Percentiles rank a stretch among this genome's conserved stretches.
phyloP scores from a whole-genome alignment of 495 filamentous ascomycete species.

The Durotheca rogersii region DNA sequence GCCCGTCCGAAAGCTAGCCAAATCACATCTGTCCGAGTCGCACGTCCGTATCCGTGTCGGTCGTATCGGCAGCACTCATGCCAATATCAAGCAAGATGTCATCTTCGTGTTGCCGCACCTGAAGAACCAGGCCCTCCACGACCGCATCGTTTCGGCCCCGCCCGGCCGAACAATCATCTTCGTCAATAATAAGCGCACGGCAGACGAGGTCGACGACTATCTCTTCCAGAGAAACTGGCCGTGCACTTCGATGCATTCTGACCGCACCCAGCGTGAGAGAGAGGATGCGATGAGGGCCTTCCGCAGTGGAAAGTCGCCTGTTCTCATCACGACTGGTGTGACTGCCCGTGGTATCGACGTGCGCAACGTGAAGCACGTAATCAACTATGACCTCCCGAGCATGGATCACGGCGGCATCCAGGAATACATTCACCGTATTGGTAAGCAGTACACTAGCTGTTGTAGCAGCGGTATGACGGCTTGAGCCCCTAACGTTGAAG shows the following conservation, averaged over 20 bases:
- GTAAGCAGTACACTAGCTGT: too few relatives aligned
- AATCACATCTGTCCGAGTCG: slow-evolving; percentile 66
- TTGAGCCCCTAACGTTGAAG: too few relatives aligned
- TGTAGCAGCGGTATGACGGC: too few relatives aligned
- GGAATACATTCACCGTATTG: slow-evolving; percentile 94
- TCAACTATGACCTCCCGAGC: slow-evolving; percentile 87
- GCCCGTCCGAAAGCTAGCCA: slow-evolving; percentile 70
- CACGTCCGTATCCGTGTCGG: slow-evolving; percentile 81
- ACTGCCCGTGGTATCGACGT: slow-evolving; percentile 90
- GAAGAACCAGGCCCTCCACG: slow-evolving; percentile 71
- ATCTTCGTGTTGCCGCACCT: slow-evolving; percentile 57
- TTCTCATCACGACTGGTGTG: slow-evolving; percentile 83
- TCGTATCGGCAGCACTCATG: slow-evolving; percentile 75
- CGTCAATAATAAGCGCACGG: slow-evolving; percentile 73
- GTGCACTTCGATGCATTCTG: slow-evolving; percentile 79
- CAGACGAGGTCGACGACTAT: slow-evolving; percentile 83
- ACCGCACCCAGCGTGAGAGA: slow-evolving; percentile 86
- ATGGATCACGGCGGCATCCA: slow-evolving; percentile 76
- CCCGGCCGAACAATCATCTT: slow-evolving; percentile 88
- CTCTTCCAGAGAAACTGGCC: slow-evolving; percentile 78
- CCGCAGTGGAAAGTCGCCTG: slow-evolving; percentile 67
- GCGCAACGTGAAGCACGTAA: slow-evolving; percentile 79
- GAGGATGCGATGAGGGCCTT: slow-evolving; percentile 92
- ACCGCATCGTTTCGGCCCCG: slow-evolving; percentile 65
- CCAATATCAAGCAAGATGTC: slow-evolving; percentile 77